Evolutionary conservation across 2,329 filamentous ascomycete genomes (phyloP).

Genomic region (Dactylellina sp.): DNA sequence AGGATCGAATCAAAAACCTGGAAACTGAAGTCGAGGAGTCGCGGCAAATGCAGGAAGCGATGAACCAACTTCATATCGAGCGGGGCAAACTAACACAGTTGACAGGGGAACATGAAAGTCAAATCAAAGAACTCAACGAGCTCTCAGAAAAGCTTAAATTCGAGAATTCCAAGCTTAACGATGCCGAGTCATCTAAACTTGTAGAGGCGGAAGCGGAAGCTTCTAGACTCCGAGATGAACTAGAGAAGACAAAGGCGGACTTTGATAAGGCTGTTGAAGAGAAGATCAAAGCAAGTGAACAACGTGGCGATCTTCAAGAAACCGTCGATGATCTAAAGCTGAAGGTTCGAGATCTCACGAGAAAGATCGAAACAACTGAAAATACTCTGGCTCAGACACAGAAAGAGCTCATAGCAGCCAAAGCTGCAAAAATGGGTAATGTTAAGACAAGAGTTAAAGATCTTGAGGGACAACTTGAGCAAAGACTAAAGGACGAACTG

Average conservation of each 20-base stretch:
- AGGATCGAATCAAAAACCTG: constrained; percentile 22
- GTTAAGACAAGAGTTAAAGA: constrained; percentile 30
- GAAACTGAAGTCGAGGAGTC: constrained; percentile 43
- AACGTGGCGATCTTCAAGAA: constrained; percentile 22
- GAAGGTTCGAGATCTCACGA: constrained; percentile 35
- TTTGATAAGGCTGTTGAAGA: constrained; percentile 35
- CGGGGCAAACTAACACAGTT: constrained; percentile 37
- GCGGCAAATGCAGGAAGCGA: constrained; percentile 36
- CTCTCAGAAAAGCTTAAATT: constrained; percentile 32
- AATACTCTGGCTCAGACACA: constrained; percentile 25
- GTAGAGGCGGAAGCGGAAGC: constrained; percentile 35
- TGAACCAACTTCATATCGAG: constrained; percentile 49
- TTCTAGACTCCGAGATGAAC: constrained; percentile 28
- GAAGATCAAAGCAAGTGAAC: constrained; percentile 35
- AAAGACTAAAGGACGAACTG: constrained; percentile 35
- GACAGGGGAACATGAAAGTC: constrained; percentile 33
- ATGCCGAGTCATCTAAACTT: constrained; percentile 35
- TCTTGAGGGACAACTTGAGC: constrained; percentile 44
- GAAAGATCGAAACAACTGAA: constrained; percentile 14
- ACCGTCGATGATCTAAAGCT: constrained; percentile 25
- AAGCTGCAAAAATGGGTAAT: constrained; percentile 30
- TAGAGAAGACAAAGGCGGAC: constrained; percentile 27
- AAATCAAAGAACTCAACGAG: constrained; percentile 41
- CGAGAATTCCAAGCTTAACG: constrained; percentile 30
- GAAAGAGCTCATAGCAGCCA: constrained; percentile 31